Conservation (phyloP, 2,329 filamentous ascomycete genomes). For the Penicillium sp. region DNA sequence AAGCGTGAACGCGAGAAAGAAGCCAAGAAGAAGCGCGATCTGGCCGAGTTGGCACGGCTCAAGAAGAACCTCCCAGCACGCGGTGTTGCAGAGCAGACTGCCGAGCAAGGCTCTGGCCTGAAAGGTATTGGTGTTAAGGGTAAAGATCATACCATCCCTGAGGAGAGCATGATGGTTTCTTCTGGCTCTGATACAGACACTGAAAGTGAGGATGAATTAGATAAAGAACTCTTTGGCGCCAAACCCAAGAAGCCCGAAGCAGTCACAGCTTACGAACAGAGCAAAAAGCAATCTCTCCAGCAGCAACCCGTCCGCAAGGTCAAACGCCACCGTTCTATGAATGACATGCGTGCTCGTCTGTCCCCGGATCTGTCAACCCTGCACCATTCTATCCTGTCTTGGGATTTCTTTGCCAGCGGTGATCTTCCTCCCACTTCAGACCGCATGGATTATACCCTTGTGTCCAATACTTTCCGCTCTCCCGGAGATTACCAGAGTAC, state of each 20-base stretch:
- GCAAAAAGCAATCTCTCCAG: conserved; percentile 51
- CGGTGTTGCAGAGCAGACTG: conserved; percentile 54
- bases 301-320: conserved; percentile 77
- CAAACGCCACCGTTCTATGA: conserved; percentile 74
- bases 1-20: conserved; percentile 72
- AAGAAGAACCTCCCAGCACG: conserved; percentile 55
- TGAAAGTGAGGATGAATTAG: conserved; percentile 73
- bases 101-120: conserved; percentile 75
- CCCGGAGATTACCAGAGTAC: conserved; percentile 79
- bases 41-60: conserved; percentile 67
- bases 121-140: conserved; percentile 68
- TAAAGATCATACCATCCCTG: conserved; percentile 70
- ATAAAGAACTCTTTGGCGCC: conserved; percentile 63
- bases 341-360: conserved; percentile 90
- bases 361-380: conserved; percentile 82
- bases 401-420: conserved; percentile 90
- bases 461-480: conserved; percentile 73
- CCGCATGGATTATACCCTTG: conserved; percentile 67
- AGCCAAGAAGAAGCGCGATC: conserved; percentile 69
- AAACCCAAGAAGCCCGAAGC: conserved; percentile 40
- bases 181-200: conserved; percentile 62
- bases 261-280: conserved; percentile 48
- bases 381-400: conserved; percentile 81
- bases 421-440: conserved; percentile 75
- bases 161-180: conserved; percentile 85